phyloP scores from a whole-genome alignment of 305 asterid species.

The Solanum hybrid region DNA sequence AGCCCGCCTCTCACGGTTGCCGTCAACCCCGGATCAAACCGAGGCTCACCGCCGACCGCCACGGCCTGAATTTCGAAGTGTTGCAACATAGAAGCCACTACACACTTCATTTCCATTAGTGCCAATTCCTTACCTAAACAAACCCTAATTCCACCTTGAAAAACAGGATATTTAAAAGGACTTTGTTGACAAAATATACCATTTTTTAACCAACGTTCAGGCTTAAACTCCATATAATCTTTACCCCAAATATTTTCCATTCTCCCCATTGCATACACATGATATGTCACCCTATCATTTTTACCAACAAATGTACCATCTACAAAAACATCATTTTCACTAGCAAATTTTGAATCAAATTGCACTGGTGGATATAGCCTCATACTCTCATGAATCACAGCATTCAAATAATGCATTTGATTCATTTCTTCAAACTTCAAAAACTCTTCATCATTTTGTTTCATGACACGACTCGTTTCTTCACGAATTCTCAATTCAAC shows the following conservation, averaged over 20 bases:
- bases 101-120: conserved; percentile 22
- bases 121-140: conserved; percentile 25
- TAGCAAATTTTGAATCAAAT: conserved; percentile 23
- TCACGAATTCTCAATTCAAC: conserved; percentile 20
- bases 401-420: conserved; percentile 39
- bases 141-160: conserved; percentile 23
- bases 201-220: conserved; percentile 35
- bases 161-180: conserved; percentile 16
- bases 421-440: conserved; percentile 31
- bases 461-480: neutral
- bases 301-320: conserved; percentile 42
- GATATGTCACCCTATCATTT: conserved; percentile 34
- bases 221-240: conserved; percentile 43
- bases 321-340: conserved; percentile 31
- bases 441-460: conserved; percentile 17
- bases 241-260: conserved; percentile 40
- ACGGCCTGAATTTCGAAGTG: conserved; percentile 32
- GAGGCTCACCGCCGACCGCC: conserved; percentile 25
- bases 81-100: conserved; percentile 33
- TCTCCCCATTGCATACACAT: conserved; percentile 57
- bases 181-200: conserved; percentile 5
- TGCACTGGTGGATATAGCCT: conserved; percentile 63
- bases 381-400: conserved; percentile 46
- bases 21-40: conserved; percentile 17
- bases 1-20: conserved; percentile 40